phyloP scores from a whole-genome alignment of 1,284 basidiomycete genomes.

The Ustilago curta region DNA sequence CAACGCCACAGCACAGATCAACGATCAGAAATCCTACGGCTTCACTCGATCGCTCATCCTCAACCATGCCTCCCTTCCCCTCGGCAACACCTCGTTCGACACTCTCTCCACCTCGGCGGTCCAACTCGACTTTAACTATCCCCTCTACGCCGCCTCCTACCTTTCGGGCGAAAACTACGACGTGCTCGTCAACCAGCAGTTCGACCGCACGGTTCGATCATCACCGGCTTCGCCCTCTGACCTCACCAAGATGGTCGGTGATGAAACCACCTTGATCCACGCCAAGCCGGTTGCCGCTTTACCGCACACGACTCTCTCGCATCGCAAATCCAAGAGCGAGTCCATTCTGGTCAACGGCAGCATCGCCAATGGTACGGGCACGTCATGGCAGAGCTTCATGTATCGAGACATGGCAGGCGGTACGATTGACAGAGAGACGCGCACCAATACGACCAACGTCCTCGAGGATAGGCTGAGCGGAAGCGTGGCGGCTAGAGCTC shows the following conservation, averaged over 20 bases:
- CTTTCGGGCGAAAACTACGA: constrained; percentile 15
- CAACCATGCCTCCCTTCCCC: too few species aligned
- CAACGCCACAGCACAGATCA: constrained; percentile 30
- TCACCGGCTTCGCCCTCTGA: not conserved
- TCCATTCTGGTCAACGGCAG: constrained; percentile 21
- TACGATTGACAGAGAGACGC: constrained; percentile 27
- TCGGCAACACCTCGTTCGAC: too few species aligned
- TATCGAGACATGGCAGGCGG: constrained; percentile 32
- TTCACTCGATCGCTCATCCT: constrained; percentile 23
- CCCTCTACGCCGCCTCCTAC: constrained; percentile 21
- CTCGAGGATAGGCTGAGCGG: constrained; percentile 17
- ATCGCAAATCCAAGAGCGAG: constrained; percentile 1
- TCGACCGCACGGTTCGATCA: constrained; percentile 16
- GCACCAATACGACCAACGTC: constrained; percentile 28
- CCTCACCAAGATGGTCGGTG: constrained; percentile 13
- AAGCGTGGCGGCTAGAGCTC: constrained; percentile 20
- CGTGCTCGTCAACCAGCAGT: constrained; percentile 18
- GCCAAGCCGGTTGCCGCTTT: constrained; percentile 8
- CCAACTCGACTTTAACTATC: constrained; percentile 34
- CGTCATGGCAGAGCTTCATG: constrained; percentile 22
- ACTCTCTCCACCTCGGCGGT: constrained; percentile 1
- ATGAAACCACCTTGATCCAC: constrained; percentile 26
- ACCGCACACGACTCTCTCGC: constrained; percentile 15
- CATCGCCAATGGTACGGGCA: constrained; percentile 20
- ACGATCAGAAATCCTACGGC: constrained; percentile 28